A percentile compares a stretch with the other conserved stretches of the same genome.
These are phyloP conservation scores for Fusarium pseudonygamai DNA, from an alignment of 2,329 filamentous ascomycete genomes.

Conservation along the genomic window DNA sequence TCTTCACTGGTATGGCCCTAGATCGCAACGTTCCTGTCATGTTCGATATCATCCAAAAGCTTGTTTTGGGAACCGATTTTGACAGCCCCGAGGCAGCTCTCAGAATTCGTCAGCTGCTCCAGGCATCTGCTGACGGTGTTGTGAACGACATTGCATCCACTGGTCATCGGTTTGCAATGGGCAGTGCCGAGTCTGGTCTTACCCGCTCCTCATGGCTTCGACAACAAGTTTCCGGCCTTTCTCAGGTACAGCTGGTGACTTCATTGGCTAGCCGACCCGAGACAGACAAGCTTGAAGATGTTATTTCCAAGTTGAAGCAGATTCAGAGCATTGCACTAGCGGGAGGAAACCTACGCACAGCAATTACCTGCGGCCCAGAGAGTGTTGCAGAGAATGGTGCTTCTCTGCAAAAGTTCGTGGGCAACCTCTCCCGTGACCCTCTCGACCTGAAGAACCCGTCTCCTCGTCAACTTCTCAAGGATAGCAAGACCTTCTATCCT, in stretches of 20 bases:
- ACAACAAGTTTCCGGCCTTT: conserved; percentile 90
- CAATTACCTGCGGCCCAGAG: conserved; percentile 85
- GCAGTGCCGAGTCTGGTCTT: conserved; percentile 82
- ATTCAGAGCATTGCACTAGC: conserved; percentile 84
- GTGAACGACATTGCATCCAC: conserved; percentile 92
- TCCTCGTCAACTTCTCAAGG: conserved; percentile 53
- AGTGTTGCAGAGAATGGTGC: conserved; percentile 75
- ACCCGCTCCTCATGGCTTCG: conserved; percentile 75
- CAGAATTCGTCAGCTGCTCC: conserved; percentile 86
- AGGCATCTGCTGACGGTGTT: conserved; percentile 86
- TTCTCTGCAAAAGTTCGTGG: conserved; percentile 76
- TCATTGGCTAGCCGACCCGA: conserved; percentile 78
- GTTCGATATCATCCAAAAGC: conserved; percentile 83
- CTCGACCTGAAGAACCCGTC: conserved; percentile 53
- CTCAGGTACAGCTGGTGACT: conserved; percentile 86
- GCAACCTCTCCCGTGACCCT: conserved; percentile 38
- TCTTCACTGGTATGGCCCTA: conserved; percentile 85
- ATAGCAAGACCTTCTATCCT: conserved; percentile 86
- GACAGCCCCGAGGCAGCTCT: conserved; percentile 81
- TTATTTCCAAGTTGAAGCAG: conserved; percentile 83
- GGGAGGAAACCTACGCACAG: conserved; percentile 75
- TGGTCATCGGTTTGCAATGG: conserved; percentile 86
- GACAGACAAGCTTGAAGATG: conserved; percentile 74
- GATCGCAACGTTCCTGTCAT: conserved; percentile 91
- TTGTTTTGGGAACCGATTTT: conserved; percentile 91